A percentile compares a stretch with the other conserved stretches of the same genome.
These are phyloP conservation scores for Begonia masoniana DNA, from an alignment of 306 rosid genomes.

Conservation along the genomic window DNA sequence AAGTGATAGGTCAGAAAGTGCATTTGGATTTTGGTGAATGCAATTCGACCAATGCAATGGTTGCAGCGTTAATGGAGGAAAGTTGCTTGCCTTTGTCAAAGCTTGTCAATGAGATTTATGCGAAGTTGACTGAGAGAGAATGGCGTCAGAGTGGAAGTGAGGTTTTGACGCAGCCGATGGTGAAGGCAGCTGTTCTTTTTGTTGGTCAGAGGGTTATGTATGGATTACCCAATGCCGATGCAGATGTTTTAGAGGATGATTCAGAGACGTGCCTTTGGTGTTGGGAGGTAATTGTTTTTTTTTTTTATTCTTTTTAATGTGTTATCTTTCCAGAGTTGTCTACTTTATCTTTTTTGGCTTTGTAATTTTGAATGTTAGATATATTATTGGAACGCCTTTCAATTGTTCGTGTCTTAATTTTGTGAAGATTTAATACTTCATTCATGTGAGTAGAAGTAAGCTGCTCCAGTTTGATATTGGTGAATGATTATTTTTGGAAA, in stretches of 20 bases:
- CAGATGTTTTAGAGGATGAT: slow-evolving; percentile 76
- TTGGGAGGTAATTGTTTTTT: slow-evolving; percentile 62
- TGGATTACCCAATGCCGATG: slow-evolving; percentile 67
- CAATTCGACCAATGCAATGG: slow-evolving; percentile 22
- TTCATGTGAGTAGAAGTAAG: too few species aligned
- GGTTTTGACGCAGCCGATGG: slow-evolving; percentile 38
- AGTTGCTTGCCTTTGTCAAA: slow-evolving; percentile 57
- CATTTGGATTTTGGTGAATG: slow-evolving; percentile 23
- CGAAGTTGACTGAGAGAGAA: slow-evolving; percentile 16
- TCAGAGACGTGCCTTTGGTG: slow-evolving; percentile 81
- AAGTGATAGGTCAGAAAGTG: slow-evolving; percentile 26
- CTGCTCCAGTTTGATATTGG: too few species aligned
- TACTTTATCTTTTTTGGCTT: too few species aligned
- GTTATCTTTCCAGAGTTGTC: too few species aligned
- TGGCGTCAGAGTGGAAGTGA: slow-evolving; percentile 17
- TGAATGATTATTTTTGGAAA: too few species aligned
- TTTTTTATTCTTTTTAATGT: too few species aligned
- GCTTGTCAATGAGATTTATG: slow-evolving; percentile 51
- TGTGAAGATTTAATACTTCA: too few species aligned
- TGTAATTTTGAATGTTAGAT: too few species aligned
- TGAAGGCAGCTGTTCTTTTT: slow-evolving; percentile 48
- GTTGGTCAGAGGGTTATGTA: slow-evolving; percentile 73
- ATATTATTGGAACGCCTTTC: too few species aligned
- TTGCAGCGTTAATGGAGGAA: slow-evolving; percentile 71
- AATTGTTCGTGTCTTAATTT: too few species aligned